A percentile compares a stretch with the other conserved stretches of the same genome.
Evolutionary conservation across 1,139 yeast species (phyloP).

Genomic region (Zhuliangozyma blackwelliae): DNA sequence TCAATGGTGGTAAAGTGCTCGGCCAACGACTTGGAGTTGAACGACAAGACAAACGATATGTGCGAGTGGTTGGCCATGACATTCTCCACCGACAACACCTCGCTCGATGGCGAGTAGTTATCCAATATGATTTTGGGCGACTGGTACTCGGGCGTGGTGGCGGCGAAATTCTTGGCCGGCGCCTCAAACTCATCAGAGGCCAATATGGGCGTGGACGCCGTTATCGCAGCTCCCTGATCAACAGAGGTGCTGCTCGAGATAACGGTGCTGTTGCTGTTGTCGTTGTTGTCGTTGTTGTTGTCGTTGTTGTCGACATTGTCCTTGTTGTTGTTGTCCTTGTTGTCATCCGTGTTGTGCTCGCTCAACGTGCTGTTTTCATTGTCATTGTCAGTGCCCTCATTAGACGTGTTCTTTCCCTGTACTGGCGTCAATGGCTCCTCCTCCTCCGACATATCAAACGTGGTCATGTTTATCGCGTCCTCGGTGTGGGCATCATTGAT

Average conservation of each 20-base stretch:
- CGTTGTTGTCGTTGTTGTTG: background rate
- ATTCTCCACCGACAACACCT: constrained; percentile 29
- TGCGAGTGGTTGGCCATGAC: constrained; percentile 45
- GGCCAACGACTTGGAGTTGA: constrained; percentile 61
- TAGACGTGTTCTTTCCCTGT: constrained; percentile 2
- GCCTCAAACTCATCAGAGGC: background rate
- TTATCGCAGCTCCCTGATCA: too few species aligned
- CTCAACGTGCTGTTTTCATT: too few species aligned
- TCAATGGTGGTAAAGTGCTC: constrained; percentile 84
- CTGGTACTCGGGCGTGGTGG: constrained; percentile 8
- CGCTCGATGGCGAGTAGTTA: constrained; percentile 29
- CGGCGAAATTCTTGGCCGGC: background rate
- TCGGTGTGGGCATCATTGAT: constrained; percentile 41
- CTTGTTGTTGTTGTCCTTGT: too few species aligned
- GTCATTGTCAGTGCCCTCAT: background rate
- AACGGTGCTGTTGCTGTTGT: background rate
- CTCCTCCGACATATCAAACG: constrained; percentile 16
- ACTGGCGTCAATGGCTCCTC: constrained; percentile 29
- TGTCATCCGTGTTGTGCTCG: too few species aligned
- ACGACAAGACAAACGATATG: constrained; percentile 75
- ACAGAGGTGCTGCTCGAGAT: background rate
- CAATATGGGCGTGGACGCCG: too few species aligned
- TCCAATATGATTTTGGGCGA: constrained; percentile 38
- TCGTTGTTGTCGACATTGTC: background rate
- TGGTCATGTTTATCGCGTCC: constrained; percentile 30